Evolutionary conservation across 192 early-diverging fungal species (phyloP).

Genomic region (Coemansia sp.): DNA sequence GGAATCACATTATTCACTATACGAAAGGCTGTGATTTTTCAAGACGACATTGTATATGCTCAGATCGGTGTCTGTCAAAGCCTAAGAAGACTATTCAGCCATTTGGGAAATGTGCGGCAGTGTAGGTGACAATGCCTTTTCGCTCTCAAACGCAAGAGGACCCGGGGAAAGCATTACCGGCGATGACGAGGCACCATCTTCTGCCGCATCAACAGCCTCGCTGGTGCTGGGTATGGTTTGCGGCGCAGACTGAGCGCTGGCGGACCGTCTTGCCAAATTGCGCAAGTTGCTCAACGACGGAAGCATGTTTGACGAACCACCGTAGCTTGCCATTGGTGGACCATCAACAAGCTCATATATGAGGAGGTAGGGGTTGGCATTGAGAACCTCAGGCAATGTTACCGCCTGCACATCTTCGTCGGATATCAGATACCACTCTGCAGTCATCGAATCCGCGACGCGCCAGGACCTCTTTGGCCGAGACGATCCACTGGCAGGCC

Average conservation of each 20-base stretch:
- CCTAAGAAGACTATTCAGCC: background rate
- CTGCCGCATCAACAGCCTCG: background rate
- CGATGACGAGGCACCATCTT: background rate
- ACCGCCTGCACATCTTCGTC: constrained; percentile 68
- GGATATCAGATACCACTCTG: constrained; percentile 67
- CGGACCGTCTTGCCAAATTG: constrained; percentile 39
- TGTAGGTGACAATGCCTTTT: background rate
- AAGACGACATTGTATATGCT: too few relatives aligned
- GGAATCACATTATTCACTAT: background rate
- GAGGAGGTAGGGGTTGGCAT: constrained; percentile 72
- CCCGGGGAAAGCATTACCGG: background rate
- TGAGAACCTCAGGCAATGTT: constrained; percentile 59
- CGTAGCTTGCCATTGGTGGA: constrained; percentile 25
- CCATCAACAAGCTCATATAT: constrained; percentile 63
- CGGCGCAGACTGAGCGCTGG: constrained; percentile 27
- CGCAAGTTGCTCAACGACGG: constrained; percentile 47
- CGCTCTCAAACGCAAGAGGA: background rate
- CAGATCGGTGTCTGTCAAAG: background rate
- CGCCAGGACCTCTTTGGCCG: constrained; percentile 49
- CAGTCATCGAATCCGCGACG: constrained; percentile 46
- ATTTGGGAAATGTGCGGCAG: background rate
- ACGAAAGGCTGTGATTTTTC: too few relatives aligned
- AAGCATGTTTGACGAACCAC: constrained; percentile 39
- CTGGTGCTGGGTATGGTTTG: background rate
- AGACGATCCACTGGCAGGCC: constrained; percentile 9